Percentiles rank a stretch among this genome's conserved stretches.
phyloP scores from a whole-genome alignment of 768 basidiomycete species.

The Calvatia gigantea region DNA sequence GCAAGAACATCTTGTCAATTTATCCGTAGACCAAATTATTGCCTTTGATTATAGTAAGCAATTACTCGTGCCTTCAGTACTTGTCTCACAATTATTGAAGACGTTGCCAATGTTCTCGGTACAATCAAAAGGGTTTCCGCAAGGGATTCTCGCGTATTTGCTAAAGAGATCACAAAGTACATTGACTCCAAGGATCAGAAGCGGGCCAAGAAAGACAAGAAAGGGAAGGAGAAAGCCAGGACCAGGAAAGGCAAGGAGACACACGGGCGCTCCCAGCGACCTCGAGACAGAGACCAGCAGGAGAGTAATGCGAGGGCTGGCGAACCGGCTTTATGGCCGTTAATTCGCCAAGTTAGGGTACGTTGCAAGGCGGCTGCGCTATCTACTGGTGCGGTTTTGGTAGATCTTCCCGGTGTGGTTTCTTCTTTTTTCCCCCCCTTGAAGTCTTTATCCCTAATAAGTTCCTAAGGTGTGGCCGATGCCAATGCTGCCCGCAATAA shows the following conservation, averaged over 20 bases:
- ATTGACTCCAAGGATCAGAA: slow-evolving; percentile 65
- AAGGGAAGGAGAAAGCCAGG: slow-evolving; percentile 34
- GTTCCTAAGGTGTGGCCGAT: slow-evolving; percentile 47
- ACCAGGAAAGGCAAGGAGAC: slow-evolving; percentile 31
- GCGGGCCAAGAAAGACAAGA: slow-evolving; percentile 41
- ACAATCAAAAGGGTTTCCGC: slow-evolving; percentile 49
- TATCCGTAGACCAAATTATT: slow-evolving; percentile 52
- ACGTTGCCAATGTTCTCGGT: slow-evolving; percentile 44
- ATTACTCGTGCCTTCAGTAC: neutral
- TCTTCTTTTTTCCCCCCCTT: neutral
- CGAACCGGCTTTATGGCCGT: slow-evolving; percentile 53
- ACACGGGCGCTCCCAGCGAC: slow-evolving; percentile 27
- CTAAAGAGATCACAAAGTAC: slow-evolving; percentile 55
- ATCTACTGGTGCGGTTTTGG: slow-evolving; percentile 57
- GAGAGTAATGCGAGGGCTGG: slow-evolving; percentile 14
- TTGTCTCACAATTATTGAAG: slow-evolving; percentile 22
- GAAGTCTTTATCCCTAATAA: neutral
- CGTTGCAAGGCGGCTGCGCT: slow-evolving; percentile 48
- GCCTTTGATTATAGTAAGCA: slow-evolving; percentile 40
- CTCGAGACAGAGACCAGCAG: slow-evolving; percentile 15
- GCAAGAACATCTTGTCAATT: slow-evolving; percentile 42
- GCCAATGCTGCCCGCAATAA: slow-evolving; percentile 61
- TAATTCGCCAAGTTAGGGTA: slow-evolving; percentile 62
- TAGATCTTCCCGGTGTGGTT: slow-evolving; percentile 55
- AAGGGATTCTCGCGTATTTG: slow-evolving; percentile 48